These are phyloP conservation scores for Telfairia occidentalis DNA, from an alignment of 331 rosid genomes.

Conservation along the genomic window DNA sequence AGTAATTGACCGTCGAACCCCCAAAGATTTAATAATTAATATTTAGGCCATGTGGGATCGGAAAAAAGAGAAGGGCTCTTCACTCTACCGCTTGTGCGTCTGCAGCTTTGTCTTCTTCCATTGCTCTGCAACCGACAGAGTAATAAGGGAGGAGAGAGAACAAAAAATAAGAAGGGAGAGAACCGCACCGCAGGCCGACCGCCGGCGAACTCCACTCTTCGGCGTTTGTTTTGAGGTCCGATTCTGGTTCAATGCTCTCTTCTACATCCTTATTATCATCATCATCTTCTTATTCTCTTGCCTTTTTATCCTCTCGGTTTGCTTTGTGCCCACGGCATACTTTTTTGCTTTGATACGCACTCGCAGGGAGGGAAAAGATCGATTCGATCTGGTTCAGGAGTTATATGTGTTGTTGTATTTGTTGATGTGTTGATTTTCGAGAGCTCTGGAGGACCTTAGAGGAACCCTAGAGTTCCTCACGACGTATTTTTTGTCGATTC, in stretches of 20 bases:
- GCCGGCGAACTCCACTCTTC: not conserved
- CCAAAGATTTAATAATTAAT: slow-evolving; percentile 4
- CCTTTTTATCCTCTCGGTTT: not conserved
- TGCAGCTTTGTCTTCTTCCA: slow-evolving; percentile 15
- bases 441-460: slow-evolving; percentile 32
- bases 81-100: slow-evolving; percentile 8
- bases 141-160: not conserved
- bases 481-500: slow-evolving; percentile 16
- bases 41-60: not conserved
- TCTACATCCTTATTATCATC: not conserved
- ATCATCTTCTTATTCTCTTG: not conserved
- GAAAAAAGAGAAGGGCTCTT: not conserved
- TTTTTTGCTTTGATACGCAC: not conserved
- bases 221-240: not conserved
- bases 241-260: not conserved
- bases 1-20: slow-evolving; percentile 7
- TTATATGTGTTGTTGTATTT: not conserved
- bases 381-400: not conserved
- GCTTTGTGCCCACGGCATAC: slow-evolving; percentile 18
- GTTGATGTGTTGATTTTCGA: not conserved
- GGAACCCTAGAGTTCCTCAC: slow-evolving; percentile 32
- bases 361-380: not conserved
- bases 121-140: slow-evolving; percentile 13
- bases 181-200: not conserved
- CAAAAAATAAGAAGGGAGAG: not conserved